A percentile compares a stretch with the other conserved stretches of the same genome.
Conservation (phyloP, 345 rosid species). For the Salix dunnii region DNA sequence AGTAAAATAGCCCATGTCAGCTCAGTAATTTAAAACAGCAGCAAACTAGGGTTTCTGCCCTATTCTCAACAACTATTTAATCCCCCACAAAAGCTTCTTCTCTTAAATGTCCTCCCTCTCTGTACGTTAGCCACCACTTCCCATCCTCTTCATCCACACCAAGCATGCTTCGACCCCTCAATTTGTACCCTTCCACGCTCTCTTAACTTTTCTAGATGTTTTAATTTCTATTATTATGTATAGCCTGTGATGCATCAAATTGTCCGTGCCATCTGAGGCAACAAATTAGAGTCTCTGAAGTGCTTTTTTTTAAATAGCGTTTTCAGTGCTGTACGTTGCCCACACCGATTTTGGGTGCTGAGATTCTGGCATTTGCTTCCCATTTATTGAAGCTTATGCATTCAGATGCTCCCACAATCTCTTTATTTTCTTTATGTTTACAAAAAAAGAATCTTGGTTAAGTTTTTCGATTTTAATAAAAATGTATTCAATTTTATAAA, state of each 20-base stretch:
- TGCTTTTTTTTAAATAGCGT: slow-evolving; percentile 3
- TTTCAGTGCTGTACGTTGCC: slow-evolving; percentile 29
- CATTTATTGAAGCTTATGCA: slow-evolving; percentile 1
- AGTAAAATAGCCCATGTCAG: not conserved
- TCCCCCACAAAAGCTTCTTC: not conserved
- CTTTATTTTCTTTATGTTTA: not conserved
- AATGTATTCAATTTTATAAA: no score
- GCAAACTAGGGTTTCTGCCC: not conserved
- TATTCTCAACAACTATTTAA: not conserved
- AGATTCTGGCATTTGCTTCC: slow-evolving; percentile 16
- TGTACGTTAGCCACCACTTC: not conserved
- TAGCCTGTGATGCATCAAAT: slow-evolving; percentile 10
- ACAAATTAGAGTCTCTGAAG: slow-evolving; percentile 23
- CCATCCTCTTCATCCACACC: not conserved
- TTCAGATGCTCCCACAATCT: slow-evolving; percentile 7
- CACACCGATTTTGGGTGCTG: slow-evolving; percentile 6
- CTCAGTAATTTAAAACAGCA: not conserved
- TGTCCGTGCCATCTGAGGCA: slow-evolving; percentile 20
- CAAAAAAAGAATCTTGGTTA: not conserved
- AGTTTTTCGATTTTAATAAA: no score
- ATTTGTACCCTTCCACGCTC: no score
- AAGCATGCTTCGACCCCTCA: no score
- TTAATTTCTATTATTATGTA: not conserved
- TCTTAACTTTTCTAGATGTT: not conserved
- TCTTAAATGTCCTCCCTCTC: fast-evolving